phyloP scores from a whole-genome alignment of 306 rosid genomes.

The Datisca glomerata region DNA sequence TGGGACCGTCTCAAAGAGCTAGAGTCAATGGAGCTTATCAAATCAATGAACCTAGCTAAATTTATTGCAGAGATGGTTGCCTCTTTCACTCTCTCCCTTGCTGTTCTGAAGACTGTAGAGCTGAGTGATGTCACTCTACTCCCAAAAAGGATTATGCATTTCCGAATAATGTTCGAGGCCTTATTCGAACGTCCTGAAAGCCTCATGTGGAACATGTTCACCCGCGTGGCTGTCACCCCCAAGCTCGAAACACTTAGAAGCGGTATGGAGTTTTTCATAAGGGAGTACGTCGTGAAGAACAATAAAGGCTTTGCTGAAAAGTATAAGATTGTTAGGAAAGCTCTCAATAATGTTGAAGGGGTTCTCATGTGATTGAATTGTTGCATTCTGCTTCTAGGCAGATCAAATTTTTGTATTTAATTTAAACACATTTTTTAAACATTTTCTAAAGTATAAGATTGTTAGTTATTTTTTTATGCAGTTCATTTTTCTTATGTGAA shows the following conservation, averaged over 20 bases:
- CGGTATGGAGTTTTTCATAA: conserved; percentile 57
- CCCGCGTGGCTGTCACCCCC: conserved; percentile 57
- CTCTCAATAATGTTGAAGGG: conserved; percentile 68
- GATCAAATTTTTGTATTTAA: too few relatives aligned
- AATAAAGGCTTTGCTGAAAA: conserved; percentile 31
- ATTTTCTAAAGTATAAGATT: too few relatives aligned
- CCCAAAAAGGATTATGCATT: conserved; percentile 71
- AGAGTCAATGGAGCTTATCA: conserved; percentile 58
- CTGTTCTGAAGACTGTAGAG: conserved; percentile 63
- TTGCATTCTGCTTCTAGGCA: too few relatives aligned
- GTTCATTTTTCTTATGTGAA: too few relatives aligned
- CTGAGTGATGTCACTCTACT: conserved; percentile 41
- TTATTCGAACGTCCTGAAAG: conserved; percentile 51
- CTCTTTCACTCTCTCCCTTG: conserved; percentile 60
- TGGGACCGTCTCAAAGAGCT: conserved; percentile 88
- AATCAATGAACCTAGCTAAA: conserved; percentile 77
- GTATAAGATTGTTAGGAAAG: conserved; percentile 58
- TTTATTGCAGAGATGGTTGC: conserved; percentile 77
- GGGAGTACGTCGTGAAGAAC: conserved; percentile 49
- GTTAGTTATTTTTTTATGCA: too few relatives aligned
- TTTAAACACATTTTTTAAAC: too few relatives aligned
- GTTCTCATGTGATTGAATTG: conserved; percentile 44
- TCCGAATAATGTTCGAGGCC: conserved; percentile 71
- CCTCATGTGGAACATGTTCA: conserved; percentile 63
- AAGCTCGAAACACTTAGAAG: conserved; percentile 66